Evolutionary conservation across 345 rosid genomes (phyloP).

Genomic region (Boechera stricta): DNA sequence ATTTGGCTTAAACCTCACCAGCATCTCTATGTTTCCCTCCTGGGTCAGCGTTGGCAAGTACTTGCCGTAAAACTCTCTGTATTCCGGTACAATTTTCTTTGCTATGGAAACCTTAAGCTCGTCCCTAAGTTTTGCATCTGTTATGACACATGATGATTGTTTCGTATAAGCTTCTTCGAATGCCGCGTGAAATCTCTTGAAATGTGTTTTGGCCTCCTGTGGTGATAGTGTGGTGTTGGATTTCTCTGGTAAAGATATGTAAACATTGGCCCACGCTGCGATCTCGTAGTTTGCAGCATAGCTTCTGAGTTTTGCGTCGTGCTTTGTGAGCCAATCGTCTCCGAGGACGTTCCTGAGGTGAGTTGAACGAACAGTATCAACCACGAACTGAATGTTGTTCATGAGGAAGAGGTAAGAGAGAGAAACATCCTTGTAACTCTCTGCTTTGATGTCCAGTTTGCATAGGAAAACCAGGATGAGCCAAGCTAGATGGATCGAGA

Average conservation of each 20-base stretch:
- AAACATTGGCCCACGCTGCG: slow-evolving; percentile 68
- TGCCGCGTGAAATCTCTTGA: slow-evolving; percentile 58
- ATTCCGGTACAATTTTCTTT: slow-evolving; percentile 58
- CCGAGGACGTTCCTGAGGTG: slow-evolving; percentile 64
- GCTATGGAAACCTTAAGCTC: slow-evolving; percentile 67
- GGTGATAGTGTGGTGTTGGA: slow-evolving; percentile 39
- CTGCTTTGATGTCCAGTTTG: slow-evolving; percentile 73
- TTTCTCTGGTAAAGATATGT: slow-evolving; percentile 53
- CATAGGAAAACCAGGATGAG: slow-evolving; percentile 69
- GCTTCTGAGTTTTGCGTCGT: slow-evolving; percentile 58
- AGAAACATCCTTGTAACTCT: slow-evolving; percentile 63
- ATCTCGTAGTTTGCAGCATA: slow-evolving; percentile 61
- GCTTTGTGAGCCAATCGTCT: slow-evolving; percentile 65
- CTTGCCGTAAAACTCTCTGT: slow-evolving; percentile 57
- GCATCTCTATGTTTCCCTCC: slow-evolving; percentile 48
- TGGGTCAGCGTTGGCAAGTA: slow-evolving; percentile 35
- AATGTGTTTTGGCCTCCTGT: slow-evolving; percentile 52
- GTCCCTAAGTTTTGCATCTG: slow-evolving; percentile 60
- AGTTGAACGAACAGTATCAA: slow-evolving; percentile 55
- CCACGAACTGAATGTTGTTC: slow-evolving; percentile 66
- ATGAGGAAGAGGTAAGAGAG: slow-evolving; percentile 77
- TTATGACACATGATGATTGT: slow-evolving; percentile 61
- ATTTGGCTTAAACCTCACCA: slow-evolving; percentile 57
- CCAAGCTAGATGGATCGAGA: slow-evolving; percentile 65
- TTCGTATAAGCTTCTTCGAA: slow-evolving; percentile 70